Percentiles rank a stretch among this genome's conserved stretches.
These are phyloP conservation scores for Datisca glomerata DNA, from an alignment of 306 rosid genomes.

Conservation along the genomic window DNA sequence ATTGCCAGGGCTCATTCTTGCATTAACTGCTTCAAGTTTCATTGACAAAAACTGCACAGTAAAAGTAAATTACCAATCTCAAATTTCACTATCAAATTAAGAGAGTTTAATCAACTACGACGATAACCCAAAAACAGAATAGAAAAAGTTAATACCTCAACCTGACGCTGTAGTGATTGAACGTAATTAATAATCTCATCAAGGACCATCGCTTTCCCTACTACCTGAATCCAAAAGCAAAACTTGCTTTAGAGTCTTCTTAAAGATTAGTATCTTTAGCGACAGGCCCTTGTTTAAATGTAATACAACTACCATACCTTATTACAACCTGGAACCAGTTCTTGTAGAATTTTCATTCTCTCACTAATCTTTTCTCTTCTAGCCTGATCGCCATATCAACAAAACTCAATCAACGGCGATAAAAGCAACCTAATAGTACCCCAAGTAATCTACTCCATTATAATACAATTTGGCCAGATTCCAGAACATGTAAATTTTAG, in stretches of 20 bases:
- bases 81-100: no score
- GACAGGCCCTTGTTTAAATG: no score
- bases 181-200: slow-evolving; percentile 33
- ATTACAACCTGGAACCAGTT: slow-evolving; percentile 25
- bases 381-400: slow-evolving; percentile 17
- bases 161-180: slow-evolving; percentile 21
- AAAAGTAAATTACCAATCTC: no score
- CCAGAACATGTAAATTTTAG: no score
- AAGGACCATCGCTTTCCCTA: slow-evolving; percentile 22
- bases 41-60: slow-evolving; percentile 74
- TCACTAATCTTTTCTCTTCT: slow-evolving; percentile 23
- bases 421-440: no score
- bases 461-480: no score
- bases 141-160: slow-evolving; percentile 29
- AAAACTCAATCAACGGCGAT: no score
- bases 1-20: slow-evolving; percentile 36
- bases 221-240: slow-evolving; percentile 8
- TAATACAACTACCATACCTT: slow-evolving; percentile 9
- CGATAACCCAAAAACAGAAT: slow-evolving; percentile 5
- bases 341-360: slow-evolving; percentile 21
- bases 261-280: neutral
- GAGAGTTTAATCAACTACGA: no score
- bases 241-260: neutral
- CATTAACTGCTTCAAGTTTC: slow-evolving; percentile 90
- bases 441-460: no score